Evolutionary conservation across 257 asterid species (phyloP), one percentile per base, ranked within the genome.

Genomic region (Leptodermis oblonga): DNA sequence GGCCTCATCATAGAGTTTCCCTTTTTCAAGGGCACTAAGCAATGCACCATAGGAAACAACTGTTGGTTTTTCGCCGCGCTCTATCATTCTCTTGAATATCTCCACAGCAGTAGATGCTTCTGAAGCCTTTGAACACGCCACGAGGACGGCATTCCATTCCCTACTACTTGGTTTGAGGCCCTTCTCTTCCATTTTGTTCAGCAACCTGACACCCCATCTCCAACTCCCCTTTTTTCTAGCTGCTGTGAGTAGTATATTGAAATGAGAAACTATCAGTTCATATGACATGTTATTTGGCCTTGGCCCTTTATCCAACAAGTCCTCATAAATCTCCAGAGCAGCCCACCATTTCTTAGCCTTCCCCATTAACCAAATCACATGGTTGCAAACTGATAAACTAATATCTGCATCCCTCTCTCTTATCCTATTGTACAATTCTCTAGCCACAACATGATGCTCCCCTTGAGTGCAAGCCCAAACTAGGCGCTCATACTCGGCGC

Each of bases 291-390:
- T 84, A 70, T 94, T 89, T 22, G 97, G 97, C 70, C 78, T 79
- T 4, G 99, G 99, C 65, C 97, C 97, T 77, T 82, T 82, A 70
- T 91, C 97, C 81, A 91, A 70, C 75, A 91, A 68, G 48, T 94
- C 92, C 84, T 94, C 97, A 7, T 94, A 94, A n/a, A 94, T 85
- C 73, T 94, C 96, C 18, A 91, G 83, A 55, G 99, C 99, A 0
- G 91, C 96, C 99, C 99, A 94, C 99, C 99, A 94, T 34, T 94
- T 94, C 72, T 84, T 94, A 3, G 96, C 96, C 82, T 91, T 94
- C 14, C 97, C 97, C 90, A 94, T 73, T 37, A 94, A 62, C 99
- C 99, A 94, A 70, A 94, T 91, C 65, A 91, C 85, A 51, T 89
- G 97, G 68, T 91, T 94, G 78, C 99, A 90, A 17, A 90, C 90